Evolutionary conservation across 345 rosid genomes (phyloP).

Genomic region (Anastatica hierochuntica): DNA sequence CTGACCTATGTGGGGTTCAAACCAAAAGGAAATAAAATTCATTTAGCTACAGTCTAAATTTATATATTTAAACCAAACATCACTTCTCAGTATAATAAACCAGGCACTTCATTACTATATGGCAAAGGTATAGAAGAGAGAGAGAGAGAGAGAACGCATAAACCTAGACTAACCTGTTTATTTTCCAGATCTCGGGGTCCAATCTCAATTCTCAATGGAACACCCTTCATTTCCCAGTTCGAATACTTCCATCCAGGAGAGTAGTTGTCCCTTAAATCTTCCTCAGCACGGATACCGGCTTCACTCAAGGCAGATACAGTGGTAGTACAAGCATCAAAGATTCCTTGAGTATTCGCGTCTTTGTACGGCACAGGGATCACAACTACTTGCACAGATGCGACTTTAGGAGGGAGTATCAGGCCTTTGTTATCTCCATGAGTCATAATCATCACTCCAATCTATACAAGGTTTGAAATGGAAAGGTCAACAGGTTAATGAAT

Average conservation of each 20-base stretch:
- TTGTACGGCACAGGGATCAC: conserved; percentile 91
- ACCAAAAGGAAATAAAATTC: too few relatives aligned
- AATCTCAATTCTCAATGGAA: conserved; percentile 91
- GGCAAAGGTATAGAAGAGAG: too few relatives aligned
- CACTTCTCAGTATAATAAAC: too few relatives aligned
- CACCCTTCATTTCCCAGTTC: conserved; percentile 97
- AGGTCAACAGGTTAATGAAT: not conserved
- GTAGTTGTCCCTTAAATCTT: conserved; percentile 78
- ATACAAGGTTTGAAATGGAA: conserved; percentile 11
- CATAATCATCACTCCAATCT: conserved; percentile 99
- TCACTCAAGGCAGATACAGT: conserved; percentile 51
- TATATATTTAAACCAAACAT: too few relatives aligned
- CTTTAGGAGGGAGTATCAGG: conserved; percentile 68
- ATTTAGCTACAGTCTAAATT: too few relatives aligned
- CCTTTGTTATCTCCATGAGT: conserved; percentile 79
- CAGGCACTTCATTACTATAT: too few relatives aligned
- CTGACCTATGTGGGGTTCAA: too few relatives aligned
- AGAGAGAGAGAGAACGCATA: too few relatives aligned
- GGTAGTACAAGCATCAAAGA: conserved; percentile 70
- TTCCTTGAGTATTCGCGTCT: conserved; percentile 77
- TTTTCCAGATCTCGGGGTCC: conserved; percentile 87
- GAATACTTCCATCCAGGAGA: conserved; percentile 99
- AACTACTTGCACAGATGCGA: conserved; percentile 76
- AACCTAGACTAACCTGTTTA: conserved; percentile 51
- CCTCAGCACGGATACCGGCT: conserved; percentile 74